Evolutionary conservation across 306 rosid species (phyloP), one percentile per base, ranked within the genome.

Genomic region (Casuarina glauca): DNA sequence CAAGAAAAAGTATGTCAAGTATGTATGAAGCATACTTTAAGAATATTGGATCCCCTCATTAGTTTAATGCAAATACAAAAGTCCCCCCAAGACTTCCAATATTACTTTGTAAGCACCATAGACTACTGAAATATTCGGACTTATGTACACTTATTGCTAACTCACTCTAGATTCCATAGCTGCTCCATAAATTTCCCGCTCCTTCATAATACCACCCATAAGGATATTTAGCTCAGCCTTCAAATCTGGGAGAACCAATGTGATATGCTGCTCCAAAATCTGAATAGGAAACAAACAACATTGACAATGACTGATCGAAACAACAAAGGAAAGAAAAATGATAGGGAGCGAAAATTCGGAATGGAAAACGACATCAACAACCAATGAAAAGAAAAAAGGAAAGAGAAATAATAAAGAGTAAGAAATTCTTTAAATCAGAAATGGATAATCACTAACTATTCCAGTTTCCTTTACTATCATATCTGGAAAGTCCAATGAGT

Each of bases 221-320:
- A 70, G 51, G 70, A 73, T 52, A 77, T 84, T 86, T 58, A 86
- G 70, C 41, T 74, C 78, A 3, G 86, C 80, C 76, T 86, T 86
- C 66, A 86, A 80, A 52, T 72, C 68, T n/a, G 89, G 86, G 78
- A 82, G 74, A 78, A 74, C 76, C 41, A 57, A 77, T 76, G 57
- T 82, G 77, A 86, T 82, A 74, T 86, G 89, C 43, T 79, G 86
- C 66, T 82, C 84, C 79, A 86, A 72, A 77, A 86, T 83, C 89
- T 86, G 52, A 38, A 53, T 41, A 66, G 50, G 50, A 45, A 66
- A 46, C 63, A 53, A 49, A 66, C 52, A 63, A 71, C 52, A 81
- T 45, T 45, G 32, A 41, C 43, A 45, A 54, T 46, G 72, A 36
- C 45, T 16, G 48, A 41, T 66, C 49, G 8, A 66, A 66, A 36